A percentile compares a stretch with the other conserved stretches of the same genome.
Evolutionary conservation across 2,329 filamentous ascomycete genomes (phyloP).

Genomic region (Cercospora brassicicola): DNA sequence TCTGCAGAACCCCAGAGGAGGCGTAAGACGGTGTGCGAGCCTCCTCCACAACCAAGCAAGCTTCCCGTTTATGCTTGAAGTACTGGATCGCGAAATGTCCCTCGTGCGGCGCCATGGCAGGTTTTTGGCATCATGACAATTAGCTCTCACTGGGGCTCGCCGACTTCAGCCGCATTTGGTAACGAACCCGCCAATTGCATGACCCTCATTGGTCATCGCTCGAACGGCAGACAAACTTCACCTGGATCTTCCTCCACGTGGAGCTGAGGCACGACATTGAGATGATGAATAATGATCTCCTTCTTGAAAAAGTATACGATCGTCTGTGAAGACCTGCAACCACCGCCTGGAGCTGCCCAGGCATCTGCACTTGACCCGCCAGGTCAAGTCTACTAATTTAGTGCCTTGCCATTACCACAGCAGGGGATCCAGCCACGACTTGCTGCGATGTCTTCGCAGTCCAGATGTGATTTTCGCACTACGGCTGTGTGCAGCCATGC

Average conservation of each 20-base stretch:
- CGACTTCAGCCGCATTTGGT: background rate
- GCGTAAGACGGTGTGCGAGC: background rate
- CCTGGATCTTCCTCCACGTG: background rate
- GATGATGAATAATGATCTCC: background rate
- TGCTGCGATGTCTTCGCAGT: background rate
- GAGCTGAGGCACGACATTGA: background rate
- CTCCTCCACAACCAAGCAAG: constrained; percentile 10
- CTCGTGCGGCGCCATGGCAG: background rate
- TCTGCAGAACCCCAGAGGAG: background rate
- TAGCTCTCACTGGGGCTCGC: background rate
- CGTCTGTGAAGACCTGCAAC: background rate
- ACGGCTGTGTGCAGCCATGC: background rate
- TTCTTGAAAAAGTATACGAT: background rate
- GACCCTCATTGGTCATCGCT: constrained; percentile 8
- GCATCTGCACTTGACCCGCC: background rate
- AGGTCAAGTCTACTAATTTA: background rate
- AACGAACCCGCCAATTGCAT: constrained; percentile 9
- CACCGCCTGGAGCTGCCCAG: background rate
- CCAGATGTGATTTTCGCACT: background rate
- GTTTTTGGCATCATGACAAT: constrained; percentile 9
- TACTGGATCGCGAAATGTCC: background rate
- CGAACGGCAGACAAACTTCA: background rate
- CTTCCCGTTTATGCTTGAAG: constrained; percentile 13
- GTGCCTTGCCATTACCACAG: background rate
- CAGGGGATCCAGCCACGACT: background rate